Evolutionary conservation across 2,329 filamentous ascomycete species (phyloP), one percentile per base, ranked within the genome.

Genomic region (Beauveria caledonica): DNA sequence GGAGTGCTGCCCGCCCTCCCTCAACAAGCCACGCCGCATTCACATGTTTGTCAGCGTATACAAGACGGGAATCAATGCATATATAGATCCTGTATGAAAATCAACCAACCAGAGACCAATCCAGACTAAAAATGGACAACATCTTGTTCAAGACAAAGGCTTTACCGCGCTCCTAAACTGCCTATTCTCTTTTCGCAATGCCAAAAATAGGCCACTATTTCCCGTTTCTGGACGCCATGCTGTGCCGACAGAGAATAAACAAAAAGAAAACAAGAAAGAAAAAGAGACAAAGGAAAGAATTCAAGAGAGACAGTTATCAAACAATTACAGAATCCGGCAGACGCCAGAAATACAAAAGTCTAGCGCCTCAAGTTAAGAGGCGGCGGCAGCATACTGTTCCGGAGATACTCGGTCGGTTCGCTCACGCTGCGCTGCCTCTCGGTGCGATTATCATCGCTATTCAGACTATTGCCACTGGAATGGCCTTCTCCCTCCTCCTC

Each of bases 381-480:
- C 40, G 70, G 66, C 29, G 73, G 73, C 48, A 70, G 67, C 60
- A 76, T 63, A 36, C 61, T 62, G 49, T 69, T 67, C n/a, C 66
- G 64, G 9, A 70, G 68, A 52, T 71, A 65, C 27, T 74, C 73
- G 19, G 67, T 66, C 13, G 77, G 75, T 66, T 76, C 76, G 50
- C 75, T 78, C 48, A 81, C 73, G 66, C 79, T 86, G 62, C 83
- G 74, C 68, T 85, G 83, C 62, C 82, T 75, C 69, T 84, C 83
- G 4, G 82, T 84, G 63, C 79, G 66, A 75, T 83, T 80, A 53
- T 80, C 80, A 23, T 60, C 58, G 29, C 58, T 60, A 27, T 52
- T 59, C 15, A 60, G 40, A 17, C 58, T 60, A 17, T 51, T 51
- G 0, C 75, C 78, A 15, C 78, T 81, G 60, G 78, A 76, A 52